Evolutionary conservation across 176 grass and related monocot genomes (phyloP).

Genomic region (sorghum (Sorghum bicolor)): DNA sequence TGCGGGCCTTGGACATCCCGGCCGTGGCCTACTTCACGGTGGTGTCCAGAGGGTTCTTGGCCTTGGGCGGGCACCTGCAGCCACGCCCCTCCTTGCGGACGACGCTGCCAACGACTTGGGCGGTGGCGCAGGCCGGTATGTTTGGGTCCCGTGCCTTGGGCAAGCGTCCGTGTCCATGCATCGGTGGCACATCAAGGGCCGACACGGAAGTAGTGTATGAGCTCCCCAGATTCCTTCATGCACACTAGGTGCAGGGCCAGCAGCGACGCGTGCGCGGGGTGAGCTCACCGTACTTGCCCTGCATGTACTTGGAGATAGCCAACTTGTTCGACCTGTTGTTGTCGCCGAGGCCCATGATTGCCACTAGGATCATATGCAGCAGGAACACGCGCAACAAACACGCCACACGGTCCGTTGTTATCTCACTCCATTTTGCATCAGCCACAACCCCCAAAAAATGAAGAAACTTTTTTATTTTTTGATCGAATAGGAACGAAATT

Average conservation of each 20-base stretch:
- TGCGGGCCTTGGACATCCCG: too few relatives aligned
- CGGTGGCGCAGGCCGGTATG: slow-evolving; percentile 1
- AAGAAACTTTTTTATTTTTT: too few relatives aligned
- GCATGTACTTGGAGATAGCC: slow-evolving; percentile 79
- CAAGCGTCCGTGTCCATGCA: slow-evolving; percentile 63
- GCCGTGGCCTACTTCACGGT: too few relatives aligned
- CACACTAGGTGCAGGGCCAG: slow-evolving; percentile 77
- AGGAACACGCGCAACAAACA: too few relatives aligned
- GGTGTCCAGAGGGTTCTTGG: too few relatives aligned
- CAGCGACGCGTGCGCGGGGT: slow-evolving; percentile 54
- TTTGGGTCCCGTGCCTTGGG: slow-evolving; percentile 43
- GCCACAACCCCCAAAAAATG: too few relatives aligned
- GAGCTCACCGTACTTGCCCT: slow-evolving; percentile 61
- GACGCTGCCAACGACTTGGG: too few relatives aligned
- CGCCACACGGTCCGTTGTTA: too few relatives aligned
- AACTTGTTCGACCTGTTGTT: slow-evolving; percentile 81
- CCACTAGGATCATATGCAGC: slow-evolving; percentile 69
- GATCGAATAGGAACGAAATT: too few relatives aligned
- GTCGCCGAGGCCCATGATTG: slow-evolving; percentile 54
- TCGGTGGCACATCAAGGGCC: slow-evolving; percentile 64
- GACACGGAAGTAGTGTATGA: too few relatives aligned
- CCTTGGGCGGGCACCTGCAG: not conserved
- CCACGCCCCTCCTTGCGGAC: not conserved
- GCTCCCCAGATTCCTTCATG: slow-evolving; percentile 83
- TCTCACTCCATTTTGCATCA: not conserved